Percentiles rank a stretch among this genome's conserved stretches.
Conservation (phyloP, 306 rosid genomes). For the Parietaria judaica region DNA sequence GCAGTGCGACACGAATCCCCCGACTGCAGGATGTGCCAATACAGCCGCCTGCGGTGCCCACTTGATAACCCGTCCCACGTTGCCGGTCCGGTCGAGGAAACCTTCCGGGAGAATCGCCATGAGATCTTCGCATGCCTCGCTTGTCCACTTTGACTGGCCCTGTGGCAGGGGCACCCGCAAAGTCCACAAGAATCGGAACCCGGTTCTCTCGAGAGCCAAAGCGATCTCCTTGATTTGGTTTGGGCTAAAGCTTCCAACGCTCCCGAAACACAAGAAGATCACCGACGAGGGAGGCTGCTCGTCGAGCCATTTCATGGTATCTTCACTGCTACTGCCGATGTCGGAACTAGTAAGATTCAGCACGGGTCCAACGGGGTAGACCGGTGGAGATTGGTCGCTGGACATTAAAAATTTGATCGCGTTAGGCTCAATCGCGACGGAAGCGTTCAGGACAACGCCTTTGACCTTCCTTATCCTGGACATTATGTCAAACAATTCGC, state of each 20-base stretch:
- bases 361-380: constrained; percentile 28
- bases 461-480: constrained; percentile 19
- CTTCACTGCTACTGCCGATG: not conserved
- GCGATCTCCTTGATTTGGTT: constrained; percentile 35
- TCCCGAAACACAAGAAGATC: constrained; percentile 44
- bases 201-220: constrained; percentile 18
- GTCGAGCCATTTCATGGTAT: constrained; percentile 10
- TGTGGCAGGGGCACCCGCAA: constrained; percentile 7
- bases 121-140: constrained; percentile 12
- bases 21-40: constrained; percentile 23
- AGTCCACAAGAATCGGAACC: constrained; percentile 32
- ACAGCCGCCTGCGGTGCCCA: constrained; percentile 32
- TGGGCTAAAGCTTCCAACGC: constrained; percentile 25
- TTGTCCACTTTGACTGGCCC: not conserved
- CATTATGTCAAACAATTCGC: not conserved
- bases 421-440: constrained; percentile 36
- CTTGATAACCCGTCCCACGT: constrained; percentile 17
- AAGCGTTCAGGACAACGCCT: constrained; percentile 44
- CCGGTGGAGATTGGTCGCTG: constrained; percentile 1
- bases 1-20: constrained; percentile 33
- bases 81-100: constrained; percentile 20
- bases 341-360: not conserved
- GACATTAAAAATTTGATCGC: constrained; percentile 23
- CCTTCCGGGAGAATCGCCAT: constrained; percentile 18
- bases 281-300: constrained; percentile 49